Percentiles rank a stretch among this genome's conserved stretches.
These are phyloP conservation scores for Lizonia empirigonia DNA, from an alignment of 2,329 filamentous ascomycete genomes.

Conservation along the genomic window DNA sequence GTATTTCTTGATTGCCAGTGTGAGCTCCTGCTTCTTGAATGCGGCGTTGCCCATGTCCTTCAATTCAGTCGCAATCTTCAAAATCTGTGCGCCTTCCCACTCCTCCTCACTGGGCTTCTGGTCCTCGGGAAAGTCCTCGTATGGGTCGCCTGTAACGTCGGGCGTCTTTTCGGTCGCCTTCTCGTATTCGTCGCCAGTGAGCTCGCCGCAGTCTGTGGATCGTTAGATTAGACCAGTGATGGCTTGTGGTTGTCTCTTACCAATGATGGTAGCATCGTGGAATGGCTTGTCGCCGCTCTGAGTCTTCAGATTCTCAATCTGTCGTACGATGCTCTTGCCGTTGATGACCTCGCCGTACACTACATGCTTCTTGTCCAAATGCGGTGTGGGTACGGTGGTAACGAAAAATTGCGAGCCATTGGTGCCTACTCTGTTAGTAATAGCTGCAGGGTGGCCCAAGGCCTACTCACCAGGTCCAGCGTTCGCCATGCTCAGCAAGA, in stretches of 20 bases:
- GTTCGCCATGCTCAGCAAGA: slow-evolving; percentile 97
- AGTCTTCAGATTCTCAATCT: slow-evolving; percentile 84
- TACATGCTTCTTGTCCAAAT: slow-evolving; percentile 95
- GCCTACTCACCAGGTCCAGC: slow-evolving; percentile 78
- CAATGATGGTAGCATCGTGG: slow-evolving; percentile 70
- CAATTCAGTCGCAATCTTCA: slow-evolving; percentile 80
- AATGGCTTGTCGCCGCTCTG: slow-evolving; percentile 77
- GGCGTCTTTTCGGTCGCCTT: slow-evolving; percentile 70
- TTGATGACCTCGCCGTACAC: slow-evolving; percentile 94
- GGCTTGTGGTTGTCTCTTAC: slow-evolving; percentile 33
- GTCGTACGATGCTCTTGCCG: slow-evolving; percentile 87
- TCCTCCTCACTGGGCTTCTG: slow-evolving; percentile 60
- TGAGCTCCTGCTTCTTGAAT: slow-evolving; percentile 78
- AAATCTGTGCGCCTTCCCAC: slow-evolving; percentile 69
- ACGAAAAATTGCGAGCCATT: slow-evolving; percentile 99
- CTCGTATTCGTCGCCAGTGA: slow-evolving; percentile 72
- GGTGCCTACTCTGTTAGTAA: slow-evolving; percentile 64
- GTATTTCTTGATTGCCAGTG: slow-evolving; percentile 84
- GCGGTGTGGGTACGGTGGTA: slow-evolving; percentile 92
- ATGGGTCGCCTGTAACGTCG: slow-evolving; percentile 84
- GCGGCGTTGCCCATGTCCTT: slow-evolving; percentile 93
- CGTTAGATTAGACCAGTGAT: no score
- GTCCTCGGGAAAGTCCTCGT: slow-evolving; percentile 96
- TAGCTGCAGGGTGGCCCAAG: no score
- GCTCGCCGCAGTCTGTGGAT: slow-evolving; percentile 78